Evolutionary conservation across 176 grass and related monocot species (phyloP).

Genomic region (Paspalum notatum): DNA sequence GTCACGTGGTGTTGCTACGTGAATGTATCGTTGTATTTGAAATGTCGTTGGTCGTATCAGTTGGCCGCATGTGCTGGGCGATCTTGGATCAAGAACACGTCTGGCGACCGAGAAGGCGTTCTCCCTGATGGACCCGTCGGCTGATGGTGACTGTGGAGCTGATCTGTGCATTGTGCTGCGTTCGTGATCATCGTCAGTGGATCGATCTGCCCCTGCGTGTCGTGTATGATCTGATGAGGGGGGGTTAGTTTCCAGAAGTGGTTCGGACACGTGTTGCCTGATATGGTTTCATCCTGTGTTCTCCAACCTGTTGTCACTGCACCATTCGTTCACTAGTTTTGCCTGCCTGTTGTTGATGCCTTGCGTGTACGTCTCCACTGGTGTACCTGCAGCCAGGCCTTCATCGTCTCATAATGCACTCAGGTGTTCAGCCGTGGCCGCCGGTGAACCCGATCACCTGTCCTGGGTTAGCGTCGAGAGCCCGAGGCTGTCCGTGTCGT

Average conservation of each 20-base stretch:
- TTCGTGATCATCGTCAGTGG: background rate
- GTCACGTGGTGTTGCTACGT: background rate
- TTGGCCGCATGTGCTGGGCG: no score
- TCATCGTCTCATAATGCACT: no score
- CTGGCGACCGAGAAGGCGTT: background rate
- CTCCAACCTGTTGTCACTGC: background rate
- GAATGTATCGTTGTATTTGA: conserved; percentile 7
- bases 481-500: background rate
- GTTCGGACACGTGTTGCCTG: background rate
- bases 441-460: background rate
- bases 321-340: background rate
- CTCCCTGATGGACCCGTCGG: background rate
- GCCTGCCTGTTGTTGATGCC: no score
- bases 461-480: no score
- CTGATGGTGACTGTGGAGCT: background rate
- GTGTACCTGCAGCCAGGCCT: background rate
- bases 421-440: no score
- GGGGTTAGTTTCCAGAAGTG: background rate
- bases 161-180: background rate
- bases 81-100: background rate
- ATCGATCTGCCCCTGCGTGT: no score
- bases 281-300: background rate
- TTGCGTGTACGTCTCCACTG: background rate
- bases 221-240: no score
- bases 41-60: background rate